phyloP scores from a whole-genome alignment of 345 rosid species.

The Eucalyptus erythrocorys region DNA sequence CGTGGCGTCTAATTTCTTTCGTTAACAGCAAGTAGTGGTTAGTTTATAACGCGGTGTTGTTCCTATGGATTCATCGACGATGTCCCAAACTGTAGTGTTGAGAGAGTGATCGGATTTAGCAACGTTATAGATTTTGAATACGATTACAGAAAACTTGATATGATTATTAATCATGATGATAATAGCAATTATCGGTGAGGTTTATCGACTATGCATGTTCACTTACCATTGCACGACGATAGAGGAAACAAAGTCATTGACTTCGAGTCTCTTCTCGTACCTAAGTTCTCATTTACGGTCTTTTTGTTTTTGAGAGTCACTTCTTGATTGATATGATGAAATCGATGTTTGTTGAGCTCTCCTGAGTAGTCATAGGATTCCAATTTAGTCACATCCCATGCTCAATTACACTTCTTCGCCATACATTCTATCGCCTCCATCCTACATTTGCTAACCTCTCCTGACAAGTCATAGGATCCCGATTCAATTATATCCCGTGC shows the following conservation, averaged over 20 bases:
- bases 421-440: too few species aligned
- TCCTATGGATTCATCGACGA: neutral
- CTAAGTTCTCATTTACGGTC: too few species aligned
- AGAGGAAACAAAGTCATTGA: neutral
- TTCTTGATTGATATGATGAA: neutral
- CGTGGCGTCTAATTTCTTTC: too few species aligned
- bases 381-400: too few species aligned
- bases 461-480: neutral
- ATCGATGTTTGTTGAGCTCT: too few species aligned
- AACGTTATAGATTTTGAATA: accelerated
- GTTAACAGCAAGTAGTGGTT: too few species aligned
- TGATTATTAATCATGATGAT: neutral
- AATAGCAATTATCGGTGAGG: neutral
- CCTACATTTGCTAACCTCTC: neutral
- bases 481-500: neutral
- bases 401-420: too few species aligned
- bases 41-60: too few species aligned
- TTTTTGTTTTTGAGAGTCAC: neutral
- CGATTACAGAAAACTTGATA: accelerated
- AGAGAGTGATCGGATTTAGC: neutral
- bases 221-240: neutral
- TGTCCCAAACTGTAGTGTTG: neutral
- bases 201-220: neutral
- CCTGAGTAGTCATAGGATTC: too few species aligned
- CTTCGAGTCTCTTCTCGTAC: neutral